phyloP scores from a whole-genome alignment of 169 alveolate species.

The Cryptosporidium canis region DNA sequence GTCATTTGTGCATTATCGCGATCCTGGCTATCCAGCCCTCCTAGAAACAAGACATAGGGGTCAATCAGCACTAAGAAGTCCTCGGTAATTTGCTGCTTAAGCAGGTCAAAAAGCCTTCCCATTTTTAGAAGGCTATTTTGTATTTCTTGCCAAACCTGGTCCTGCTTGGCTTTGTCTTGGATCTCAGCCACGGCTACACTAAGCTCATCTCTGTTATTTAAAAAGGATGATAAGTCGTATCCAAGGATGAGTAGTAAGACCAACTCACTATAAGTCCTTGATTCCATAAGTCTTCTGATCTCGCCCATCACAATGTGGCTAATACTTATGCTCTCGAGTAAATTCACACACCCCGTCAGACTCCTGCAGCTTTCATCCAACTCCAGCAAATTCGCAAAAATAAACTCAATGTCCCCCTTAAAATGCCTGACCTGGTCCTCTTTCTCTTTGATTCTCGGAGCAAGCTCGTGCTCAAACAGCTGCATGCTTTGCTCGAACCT shows the following conservation, averaged over 20 bases:
- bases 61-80: conserved; percentile 45
- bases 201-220: neutral
- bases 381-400: neutral
- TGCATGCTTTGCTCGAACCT: neutral
- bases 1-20: neutral
- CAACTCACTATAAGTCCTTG: conserved; percentile 19
- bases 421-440: neutral
- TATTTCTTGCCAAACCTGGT: neutral
- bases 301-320: neutral
- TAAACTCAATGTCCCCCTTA: neutral
- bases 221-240: neutral
- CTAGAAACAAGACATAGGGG: conserved; percentile 38
- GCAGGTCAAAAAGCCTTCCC: neutral
- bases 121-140: neutral
- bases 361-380: conserved; percentile 17
- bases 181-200: neutral
- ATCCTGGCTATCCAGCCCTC: conserved; percentile 6
- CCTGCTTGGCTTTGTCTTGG: neutral
- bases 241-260: neutral
- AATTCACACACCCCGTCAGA: neutral
- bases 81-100: conserved; percentile 49
- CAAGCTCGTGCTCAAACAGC: conserved; percentile 1
- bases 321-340: neutral
- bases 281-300: neutral
- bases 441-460: conserved; percentile 3